These are phyloP conservation scores for Firmiana major DNA, from an alignment of 345 rosid genomes.

Conservation along the genomic window DNA sequence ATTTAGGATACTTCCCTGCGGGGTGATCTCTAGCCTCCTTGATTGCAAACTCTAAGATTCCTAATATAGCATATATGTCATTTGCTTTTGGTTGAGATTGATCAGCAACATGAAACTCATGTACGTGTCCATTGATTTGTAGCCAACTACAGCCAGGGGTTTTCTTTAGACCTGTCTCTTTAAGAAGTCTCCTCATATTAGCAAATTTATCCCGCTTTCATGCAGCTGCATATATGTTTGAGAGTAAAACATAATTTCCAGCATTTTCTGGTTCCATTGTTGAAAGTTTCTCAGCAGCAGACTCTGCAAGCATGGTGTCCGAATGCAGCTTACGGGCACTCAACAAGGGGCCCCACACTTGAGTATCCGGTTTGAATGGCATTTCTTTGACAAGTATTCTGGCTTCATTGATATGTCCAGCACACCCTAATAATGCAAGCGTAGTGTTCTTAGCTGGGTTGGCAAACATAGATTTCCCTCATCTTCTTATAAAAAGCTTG, in stretches of 20 bases:
- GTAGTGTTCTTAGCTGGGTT: slow-evolving; percentile 42
- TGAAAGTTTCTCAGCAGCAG: slow-evolving; percentile 45
- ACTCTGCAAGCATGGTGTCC: slow-evolving; percentile 33
- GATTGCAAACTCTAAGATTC: slow-evolving; percentile 34
- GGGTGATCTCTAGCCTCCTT: slow-evolving; percentile 9
- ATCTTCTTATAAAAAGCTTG: slow-evolving; percentile 36
- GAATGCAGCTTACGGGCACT: slow-evolving; percentile 47
- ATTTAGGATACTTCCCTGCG: not conserved
- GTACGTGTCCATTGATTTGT: slow-evolving; percentile 34
- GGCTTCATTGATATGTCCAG: slow-evolving; percentile 42
- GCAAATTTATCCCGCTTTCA: slow-evolving; percentile 55
- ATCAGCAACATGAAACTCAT: slow-evolving; percentile 45
- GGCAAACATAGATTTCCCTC: slow-evolving; percentile 33
- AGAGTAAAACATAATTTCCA: slow-evolving; percentile 48
- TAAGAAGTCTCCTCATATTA: slow-evolving; percentile 41
- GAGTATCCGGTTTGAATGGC: slow-evolving; percentile 46
- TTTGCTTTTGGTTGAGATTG: slow-evolving; percentile 37
- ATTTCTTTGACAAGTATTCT: slow-evolving; percentile 34
- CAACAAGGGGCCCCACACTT: slow-evolving; percentile 47
- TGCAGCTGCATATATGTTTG: slow-evolving; percentile 52
- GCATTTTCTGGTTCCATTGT: slow-evolving; percentile 45
- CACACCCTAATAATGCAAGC: slow-evolving; percentile 49
- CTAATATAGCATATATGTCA: slow-evolving; percentile 27
- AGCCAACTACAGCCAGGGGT: slow-evolving; percentile 55
- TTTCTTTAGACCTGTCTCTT: slow-evolving; percentile 43